phyloP scores from a whole-genome alignment of 1,139 yeast genomes.

The Hyphopichia wangnamkhiaoensis region DNA sequence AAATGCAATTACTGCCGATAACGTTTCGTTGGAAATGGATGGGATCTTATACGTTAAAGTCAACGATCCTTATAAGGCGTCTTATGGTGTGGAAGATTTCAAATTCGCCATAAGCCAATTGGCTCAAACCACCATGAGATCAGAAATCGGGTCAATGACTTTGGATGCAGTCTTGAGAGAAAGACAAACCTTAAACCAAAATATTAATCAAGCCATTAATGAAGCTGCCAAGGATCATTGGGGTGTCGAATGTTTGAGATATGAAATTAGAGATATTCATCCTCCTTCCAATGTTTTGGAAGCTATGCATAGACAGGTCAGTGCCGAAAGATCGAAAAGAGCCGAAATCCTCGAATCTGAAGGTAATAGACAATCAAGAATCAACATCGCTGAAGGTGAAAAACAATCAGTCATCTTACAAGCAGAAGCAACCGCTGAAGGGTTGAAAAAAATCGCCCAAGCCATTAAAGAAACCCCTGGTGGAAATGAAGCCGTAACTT shows the following conservation, averaged over 20 bases:
- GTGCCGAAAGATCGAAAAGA: conserved; percentile 82
- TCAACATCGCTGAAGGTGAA: conserved; percentile 82
- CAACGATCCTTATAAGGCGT: conserved; percentile 79
- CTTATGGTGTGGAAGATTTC: conserved; percentile 87
- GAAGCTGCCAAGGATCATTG: conserved; percentile 79
- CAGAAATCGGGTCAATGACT: conserved; percentile 81
- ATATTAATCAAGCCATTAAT: conserved; percentile 76
- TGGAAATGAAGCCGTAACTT: conserved; percentile 72
- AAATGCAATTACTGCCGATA: conserved; percentile 83
- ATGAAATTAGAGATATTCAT: conserved; percentile 85
- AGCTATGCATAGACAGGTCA: conserved; percentile 89
- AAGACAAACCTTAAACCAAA: conserved; percentile 68
- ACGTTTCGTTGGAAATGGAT: conserved; percentile 81
- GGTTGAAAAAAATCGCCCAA: conserved; percentile 61
- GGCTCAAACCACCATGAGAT: conserved; percentile 90
- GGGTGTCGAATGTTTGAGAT: conserved; percentile 84
- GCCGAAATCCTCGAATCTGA: conserved; percentile 87
- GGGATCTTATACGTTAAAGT: conserved; percentile 81
- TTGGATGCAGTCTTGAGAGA: conserved; percentile 78
- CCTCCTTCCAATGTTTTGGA: conserved; percentile 87
- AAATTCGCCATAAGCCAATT: conserved; percentile 82
- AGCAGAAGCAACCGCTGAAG: conserved; percentile 78
- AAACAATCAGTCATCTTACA: conserved; percentile 67
- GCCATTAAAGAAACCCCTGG: conserved; percentile 71
- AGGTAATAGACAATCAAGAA: conserved; percentile 76